phyloP scores from a whole-genome alignment of 1,284 basidiomycete genomes.

The Spongiforma sp. region DNA sequence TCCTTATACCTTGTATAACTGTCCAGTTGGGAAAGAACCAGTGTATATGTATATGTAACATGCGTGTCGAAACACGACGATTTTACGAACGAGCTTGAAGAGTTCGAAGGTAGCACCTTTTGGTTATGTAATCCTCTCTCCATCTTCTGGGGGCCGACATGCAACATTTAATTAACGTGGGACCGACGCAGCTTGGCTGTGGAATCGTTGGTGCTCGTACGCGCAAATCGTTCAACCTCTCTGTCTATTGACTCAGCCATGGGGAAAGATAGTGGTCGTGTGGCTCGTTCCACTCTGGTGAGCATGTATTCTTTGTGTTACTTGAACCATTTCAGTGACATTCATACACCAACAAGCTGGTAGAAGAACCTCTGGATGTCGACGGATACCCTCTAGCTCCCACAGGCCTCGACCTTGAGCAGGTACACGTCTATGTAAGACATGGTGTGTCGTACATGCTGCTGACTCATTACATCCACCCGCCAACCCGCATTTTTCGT shows the following conservation, averaged over 20 bases:
- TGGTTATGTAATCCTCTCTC: no score
- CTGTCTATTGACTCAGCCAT: slow-evolving; percentile 4
- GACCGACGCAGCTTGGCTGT: no score
- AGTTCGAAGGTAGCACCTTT: no score
- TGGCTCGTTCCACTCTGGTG: slow-evolving; percentile 16
- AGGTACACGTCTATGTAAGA: slow-evolving; percentile 76
- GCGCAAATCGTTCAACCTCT: background rate
- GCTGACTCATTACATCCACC: background rate
- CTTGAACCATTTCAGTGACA: background rate
- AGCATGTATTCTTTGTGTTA: slow-evolving; percentile 4
- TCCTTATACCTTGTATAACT: slow-evolving; percentile 25
- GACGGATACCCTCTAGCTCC: slow-evolving; percentile 65
- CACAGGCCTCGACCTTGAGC: slow-evolving; percentile 59
- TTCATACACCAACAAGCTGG: slow-evolving; percentile 22
- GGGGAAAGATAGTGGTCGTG: slow-evolving; percentile 3
- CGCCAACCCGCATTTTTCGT: slow-evolving; percentile 4
- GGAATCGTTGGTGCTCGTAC: no score
- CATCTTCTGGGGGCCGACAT: no score
- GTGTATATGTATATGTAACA: slow-evolving; percentile 6
- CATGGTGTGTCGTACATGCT: slow-evolving; percentile 58
- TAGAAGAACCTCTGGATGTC: slow-evolving; percentile 59
- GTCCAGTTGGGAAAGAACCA: background rate
- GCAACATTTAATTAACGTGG: no score
- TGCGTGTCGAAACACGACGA: no score
- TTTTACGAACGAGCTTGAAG: no score